These are phyloP conservation scores for Penicillium sp. DNA, from an alignment of 2,329 filamentous ascomycete genomes.

Conservation along the genomic window DNA sequence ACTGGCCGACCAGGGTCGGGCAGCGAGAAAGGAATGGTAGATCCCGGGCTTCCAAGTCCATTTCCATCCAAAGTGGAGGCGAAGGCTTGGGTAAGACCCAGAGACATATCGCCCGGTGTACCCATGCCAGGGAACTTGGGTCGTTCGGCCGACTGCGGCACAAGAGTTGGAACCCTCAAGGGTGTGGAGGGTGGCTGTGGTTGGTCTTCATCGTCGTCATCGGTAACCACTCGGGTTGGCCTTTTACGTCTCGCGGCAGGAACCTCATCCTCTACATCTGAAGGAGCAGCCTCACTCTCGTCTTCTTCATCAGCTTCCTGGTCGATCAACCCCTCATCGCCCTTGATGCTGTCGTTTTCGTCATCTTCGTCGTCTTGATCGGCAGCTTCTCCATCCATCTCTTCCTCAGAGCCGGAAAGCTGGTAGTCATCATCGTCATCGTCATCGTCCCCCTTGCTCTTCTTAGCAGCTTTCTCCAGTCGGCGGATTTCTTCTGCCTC, in stretches of 20 bases:
- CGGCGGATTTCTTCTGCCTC: constrained; percentile 77
- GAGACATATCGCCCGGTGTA: constrained; percentile 41
- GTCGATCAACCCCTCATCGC: constrained; percentile 24
- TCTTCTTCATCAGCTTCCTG: constrained; percentile 44
- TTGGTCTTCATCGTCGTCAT: constrained; percentile 59
- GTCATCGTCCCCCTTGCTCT: constrained; percentile 56
- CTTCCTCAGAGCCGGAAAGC: constrained; percentile 48
- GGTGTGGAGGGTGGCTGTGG: constrained; percentile 34
- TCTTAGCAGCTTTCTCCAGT: constrained; percentile 70
- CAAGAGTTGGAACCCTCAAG: constrained; percentile 30
- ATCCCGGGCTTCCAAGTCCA: constrained; percentile 46
- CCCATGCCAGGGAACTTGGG: constrained; percentile 66
- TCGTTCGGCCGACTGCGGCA: constrained; percentile 33
- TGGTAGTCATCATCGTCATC: constrained; percentile 48
- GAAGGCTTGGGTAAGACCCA: constrained; percentile 86
- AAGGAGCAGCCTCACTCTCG: constrained; percentile 23
- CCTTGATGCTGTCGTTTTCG: constrained; percentile 16
- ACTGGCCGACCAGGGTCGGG: constrained; percentile 57
- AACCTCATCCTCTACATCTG: constrained; percentile 45
- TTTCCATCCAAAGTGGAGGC: constrained; percentile 77
- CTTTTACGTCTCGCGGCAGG: constrained; percentile 51
- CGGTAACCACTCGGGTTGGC: constrained; percentile 59
- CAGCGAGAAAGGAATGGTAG: constrained; percentile 45
- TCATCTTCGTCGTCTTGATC: constrained; percentile 34
- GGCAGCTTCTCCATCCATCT: constrained; percentile 37